Evolutionary conservation across 352 stramenopile genomes (phyloP), one percentile per base, ranked within the genome.

Genomic region (Phytopythium delawarense): DNA sequence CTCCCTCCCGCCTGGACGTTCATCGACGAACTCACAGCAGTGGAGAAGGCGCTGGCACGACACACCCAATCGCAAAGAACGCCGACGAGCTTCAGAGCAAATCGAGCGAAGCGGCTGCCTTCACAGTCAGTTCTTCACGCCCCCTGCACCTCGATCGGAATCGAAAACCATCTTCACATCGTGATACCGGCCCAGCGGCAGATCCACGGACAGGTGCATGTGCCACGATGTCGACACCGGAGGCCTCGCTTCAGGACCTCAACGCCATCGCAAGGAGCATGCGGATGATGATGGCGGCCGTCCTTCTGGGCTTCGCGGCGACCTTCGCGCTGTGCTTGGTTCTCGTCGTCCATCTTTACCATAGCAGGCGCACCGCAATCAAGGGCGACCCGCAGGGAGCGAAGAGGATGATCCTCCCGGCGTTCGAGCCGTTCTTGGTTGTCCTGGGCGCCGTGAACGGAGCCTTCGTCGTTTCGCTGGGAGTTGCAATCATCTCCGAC

Each of bases 351-450:
- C 72, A 83, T 49, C 44, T 84, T 18, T 65, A 68, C 7, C 37
- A 61, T 25, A 75, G 78, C 50, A 66, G 74, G 44, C 58, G 42
- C 4, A 72, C 57, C 2, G 72, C 72, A 4, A 48, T 79, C 0
- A 69, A 67, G 42, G 75, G 73, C 0, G 65, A 79, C 25, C 37
- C 57, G 6, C 18, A 7, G 2, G 75, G 75, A 0, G 75, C 77
- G 3, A 68, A 61, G 45, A 78, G 80, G 50, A 64, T 78, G 9
- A 67, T 87, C 16, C 30, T 87, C 5, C 78, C 78, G 1, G 64
- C 76, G 0, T 85, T 72, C 46, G 72, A 84, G 40, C 77, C 77
- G 1, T 51, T 86, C 9, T 58, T 86, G 23, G 57, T 56, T 18
- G 50, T 82, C 11, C 54, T 82, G 42, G 56, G 34, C 18, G 34